Evolutionary conservation across 225 moss, liverwort and hornwort genomes (phyloP).

Genomic region (Neckera pumila): DNA sequence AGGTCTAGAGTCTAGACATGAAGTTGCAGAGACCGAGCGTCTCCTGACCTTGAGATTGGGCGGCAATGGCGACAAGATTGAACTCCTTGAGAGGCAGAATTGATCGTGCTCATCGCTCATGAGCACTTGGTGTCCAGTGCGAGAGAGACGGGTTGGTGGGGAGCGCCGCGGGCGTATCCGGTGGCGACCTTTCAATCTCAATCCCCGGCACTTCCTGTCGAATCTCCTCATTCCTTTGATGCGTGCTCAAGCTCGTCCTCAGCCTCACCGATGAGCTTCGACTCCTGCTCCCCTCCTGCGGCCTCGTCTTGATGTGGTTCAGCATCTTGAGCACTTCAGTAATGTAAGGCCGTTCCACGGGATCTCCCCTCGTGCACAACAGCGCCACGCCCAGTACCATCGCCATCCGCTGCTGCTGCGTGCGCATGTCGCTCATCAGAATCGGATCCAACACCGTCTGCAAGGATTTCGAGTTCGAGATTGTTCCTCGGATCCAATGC

Average conservation of each 20-base stretch:
- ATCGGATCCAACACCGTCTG: constrained; percentile 28
- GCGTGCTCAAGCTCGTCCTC: not conserved
- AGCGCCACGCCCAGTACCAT: constrained; percentile 41
- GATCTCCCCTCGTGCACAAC: constrained; percentile 23
- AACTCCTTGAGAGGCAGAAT: not conserved
- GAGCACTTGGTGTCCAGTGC: constrained; percentile 15
- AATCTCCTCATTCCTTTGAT: constrained; percentile 17
- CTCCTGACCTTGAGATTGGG: not conserved
- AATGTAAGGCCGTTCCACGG: constrained; percentile 14
- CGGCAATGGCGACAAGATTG: not conserved
- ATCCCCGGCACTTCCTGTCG: constrained; percentile 17
- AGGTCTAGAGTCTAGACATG: not conserved
- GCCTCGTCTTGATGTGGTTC: constrained; percentile 11
- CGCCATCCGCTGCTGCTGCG: constrained; percentile 31
- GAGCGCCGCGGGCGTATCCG: not conserved
- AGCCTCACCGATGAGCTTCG: not conserved
- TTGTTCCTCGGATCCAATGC: constrained; percentile 20
- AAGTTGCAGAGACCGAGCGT: not conserved
- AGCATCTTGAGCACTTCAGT: constrained; percentile 33
- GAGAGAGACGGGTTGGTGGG: constrained; percentile 20
- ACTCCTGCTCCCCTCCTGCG: not conserved
- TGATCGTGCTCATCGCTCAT: not conserved
- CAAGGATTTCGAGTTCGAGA: constrained; percentile 6
- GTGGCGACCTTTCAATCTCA: not conserved
- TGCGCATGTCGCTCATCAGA: constrained; percentile 4